A percentile compares a stretch with the other conserved stretches of the same genome.
phyloP scores from a whole-genome alignment of 163 green algal species.

The Chlorella variabilis region DNA sequence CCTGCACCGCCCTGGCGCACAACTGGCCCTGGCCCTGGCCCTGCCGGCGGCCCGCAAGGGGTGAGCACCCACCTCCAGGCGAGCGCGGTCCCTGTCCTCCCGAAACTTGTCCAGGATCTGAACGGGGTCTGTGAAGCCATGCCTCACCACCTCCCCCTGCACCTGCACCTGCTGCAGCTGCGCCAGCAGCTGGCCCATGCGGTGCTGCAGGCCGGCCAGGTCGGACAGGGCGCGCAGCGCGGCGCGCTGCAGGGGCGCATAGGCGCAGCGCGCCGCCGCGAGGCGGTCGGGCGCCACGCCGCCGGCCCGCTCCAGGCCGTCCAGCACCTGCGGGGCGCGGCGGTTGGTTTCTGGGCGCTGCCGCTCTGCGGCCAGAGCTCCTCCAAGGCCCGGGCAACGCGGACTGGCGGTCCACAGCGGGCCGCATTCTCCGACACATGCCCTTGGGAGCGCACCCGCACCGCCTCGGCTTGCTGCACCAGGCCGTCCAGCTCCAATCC shows the following conservation, averaged over 20 bases:
- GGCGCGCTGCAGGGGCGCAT: neutral
- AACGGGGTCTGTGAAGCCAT: neutral
- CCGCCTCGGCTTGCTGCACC: neutral
- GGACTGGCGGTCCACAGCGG: neutral
- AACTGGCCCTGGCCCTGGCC: too few species aligned
- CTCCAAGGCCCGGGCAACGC: neutral
- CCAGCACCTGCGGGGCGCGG: conserved; percentile 1
- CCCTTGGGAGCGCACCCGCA: neutral
- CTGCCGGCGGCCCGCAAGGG: too few species aligned
- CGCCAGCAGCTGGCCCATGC: conserved; percentile 6
- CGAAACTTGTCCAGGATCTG: conserved; percentile 33
- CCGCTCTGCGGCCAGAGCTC: neutral
- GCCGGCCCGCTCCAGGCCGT: neutral
- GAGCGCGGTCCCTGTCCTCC: neutral
- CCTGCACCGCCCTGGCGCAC: neutral
- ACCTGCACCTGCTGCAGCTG: neutral
- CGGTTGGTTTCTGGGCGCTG: neutral
- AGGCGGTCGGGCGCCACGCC: neutral
- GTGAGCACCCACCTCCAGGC: conserved; percentile 16
- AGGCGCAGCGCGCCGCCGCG: neutral
- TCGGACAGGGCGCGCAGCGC: neutral
- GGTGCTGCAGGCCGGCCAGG: neutral
- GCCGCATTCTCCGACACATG: neutral
- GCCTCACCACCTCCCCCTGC: neutral
- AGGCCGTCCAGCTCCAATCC: neutral